A percentile compares a stretch with the other conserved stretches of the same genome.
Conservation (phyloP, 2,329 filamentous ascomycete genomes). For the Hypoxylon sp. region DNA sequence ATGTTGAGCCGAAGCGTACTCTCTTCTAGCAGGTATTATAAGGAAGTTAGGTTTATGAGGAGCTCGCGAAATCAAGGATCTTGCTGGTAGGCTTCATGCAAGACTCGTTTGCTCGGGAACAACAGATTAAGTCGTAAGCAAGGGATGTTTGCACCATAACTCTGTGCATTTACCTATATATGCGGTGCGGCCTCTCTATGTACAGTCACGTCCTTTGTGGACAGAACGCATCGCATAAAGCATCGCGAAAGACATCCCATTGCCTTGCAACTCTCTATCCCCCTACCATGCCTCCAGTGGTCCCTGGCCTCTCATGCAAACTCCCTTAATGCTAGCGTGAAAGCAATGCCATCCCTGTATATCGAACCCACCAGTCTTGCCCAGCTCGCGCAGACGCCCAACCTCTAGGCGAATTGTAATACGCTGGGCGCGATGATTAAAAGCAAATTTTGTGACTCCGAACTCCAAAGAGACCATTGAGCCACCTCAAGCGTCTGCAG, state of each 20-base stretch:
- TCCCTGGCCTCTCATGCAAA: constrained; percentile 15
- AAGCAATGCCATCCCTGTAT: constrained; percentile 22
- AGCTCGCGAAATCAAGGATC: background rate
- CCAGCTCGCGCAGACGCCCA: constrained; percentile 41
- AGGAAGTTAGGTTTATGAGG: too few relatives aligned
- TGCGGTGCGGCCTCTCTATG: constrained; percentile 8
- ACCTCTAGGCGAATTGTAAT: constrained; percentile 25
- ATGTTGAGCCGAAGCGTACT: constrained; percentile 17
- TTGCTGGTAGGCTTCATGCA: constrained; percentile 9
- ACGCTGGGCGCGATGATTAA: constrained; percentile 33
- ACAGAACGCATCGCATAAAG: constrained; percentile 9
- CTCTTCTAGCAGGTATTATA: background rate
- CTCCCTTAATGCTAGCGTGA: constrained; percentile 26
- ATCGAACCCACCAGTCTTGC: constrained; percentile 14
- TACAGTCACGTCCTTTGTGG: constrained; percentile 15
- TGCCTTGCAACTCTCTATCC: background rate
- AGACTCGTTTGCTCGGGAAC: background rate
- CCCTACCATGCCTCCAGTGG: background rate
- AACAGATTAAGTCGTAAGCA: background rate
- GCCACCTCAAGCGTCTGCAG: constrained; percentile 4
- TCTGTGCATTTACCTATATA: constrained; percentile 18
- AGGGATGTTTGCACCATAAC: constrained; percentile 6
- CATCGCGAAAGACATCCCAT: constrained; percentile 19
- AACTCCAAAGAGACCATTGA: constrained; percentile 7
- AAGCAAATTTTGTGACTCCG: constrained; percentile 14